Base-by-base conservation (phyloP, 2,329 filamentous ascomycete species). In the Aspergillus ochraceus region DNA sequence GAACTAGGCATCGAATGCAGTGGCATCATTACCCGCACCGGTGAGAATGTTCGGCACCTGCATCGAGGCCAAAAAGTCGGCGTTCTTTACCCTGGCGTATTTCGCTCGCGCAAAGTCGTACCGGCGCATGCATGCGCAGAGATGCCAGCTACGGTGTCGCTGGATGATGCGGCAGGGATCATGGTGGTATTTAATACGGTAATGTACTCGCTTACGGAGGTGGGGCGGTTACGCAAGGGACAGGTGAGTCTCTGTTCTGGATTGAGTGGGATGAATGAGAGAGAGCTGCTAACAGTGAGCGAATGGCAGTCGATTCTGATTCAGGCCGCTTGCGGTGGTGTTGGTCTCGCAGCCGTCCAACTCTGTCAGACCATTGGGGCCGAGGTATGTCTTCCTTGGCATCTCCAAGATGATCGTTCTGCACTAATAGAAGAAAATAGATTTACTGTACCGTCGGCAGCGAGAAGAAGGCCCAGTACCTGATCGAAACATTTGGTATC, bases 1-100 rank as follows among this genome's bases (percentile, higher is more conserved):
- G 54, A 65, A 10, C 50, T 76, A 2, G 74, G 75, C 1, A 45
- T 73, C 1, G 75, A 77, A 36, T 72, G 66, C 2, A 66, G 63
- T 51, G 75, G 75, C 20, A 55, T 74, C 14, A 64, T 77, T n/a
- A 66, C 61, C 24, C 52, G 54, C 11, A 61, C 74, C 2, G 76
- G 76, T 14, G 52, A 51, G 4, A 20, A 61, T 2, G 29, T 62
- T 11, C 46, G 60, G 53, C 29, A 22, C 22, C 47, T 14, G 22
- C 36, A 42, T n/a, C 36, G 1, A 19, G 36, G 36, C 36, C 36
- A 42, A n/a, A 42, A 42, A 3, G 36, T 42, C 17, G 14, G 36
- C 36, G 6, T 42, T 17, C 36, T 42, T 1, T 42, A 42, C 4
- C 3, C 36, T 6, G 36, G 36, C 6, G 14, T 42, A 2, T 42